These are phyloP conservation scores for Ophiostoma pallidulum DNA, from an alignment of 2,329 filamentous ascomycete species.

Conservation along the genomic window DNA sequence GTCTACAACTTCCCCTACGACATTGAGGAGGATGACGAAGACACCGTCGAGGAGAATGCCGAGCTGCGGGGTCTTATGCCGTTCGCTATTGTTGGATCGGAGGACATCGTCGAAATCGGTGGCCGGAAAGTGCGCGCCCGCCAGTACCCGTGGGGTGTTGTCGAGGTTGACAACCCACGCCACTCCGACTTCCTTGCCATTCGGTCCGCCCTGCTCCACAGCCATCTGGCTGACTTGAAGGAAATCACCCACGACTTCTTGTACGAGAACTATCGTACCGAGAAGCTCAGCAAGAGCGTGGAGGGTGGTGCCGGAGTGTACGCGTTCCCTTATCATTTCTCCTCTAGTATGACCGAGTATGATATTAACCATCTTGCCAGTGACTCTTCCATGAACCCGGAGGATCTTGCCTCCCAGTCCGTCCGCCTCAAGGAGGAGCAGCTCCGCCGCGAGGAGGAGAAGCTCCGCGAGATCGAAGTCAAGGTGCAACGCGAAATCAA, in stretches of 20 bases:
- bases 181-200: constrained; percentile 98
- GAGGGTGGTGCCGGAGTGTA: constrained; percentile 83
- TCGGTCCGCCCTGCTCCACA: constrained; percentile 90
- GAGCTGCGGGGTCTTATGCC: constrained; percentile 97
- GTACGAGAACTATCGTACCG: constrained; percentile 99
- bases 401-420: constrained; percentile 92
- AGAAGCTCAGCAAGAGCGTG: constrained; percentile 99
- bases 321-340: constrained; percentile 32
- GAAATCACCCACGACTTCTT: constrained; percentile 99
- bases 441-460: constrained; percentile 97
- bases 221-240: constrained; percentile 95
- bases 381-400: constrained; percentile 92
- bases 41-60: constrained; percentile 98
- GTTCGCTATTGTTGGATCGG: constrained; percentile 96
- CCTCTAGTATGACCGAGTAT: constrained; percentile 3
- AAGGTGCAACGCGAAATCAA: constrained; percentile 99
- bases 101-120: constrained; percentile 89
- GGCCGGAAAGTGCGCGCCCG: constrained; percentile 86
- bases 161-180: constrained; percentile 97
- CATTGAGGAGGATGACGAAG: constrained; percentile 98
- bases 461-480: constrained; percentile 97
- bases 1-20: constrained; percentile 99
- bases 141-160: constrained; percentile 98
- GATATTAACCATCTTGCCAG: constrained; percentile 26
- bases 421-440: constrained; percentile 99